These are phyloP conservation scores for Suaeda aralocaspica DNA, from an alignment of 148 eudicot genomes.

Conservation along the genomic window DNA sequence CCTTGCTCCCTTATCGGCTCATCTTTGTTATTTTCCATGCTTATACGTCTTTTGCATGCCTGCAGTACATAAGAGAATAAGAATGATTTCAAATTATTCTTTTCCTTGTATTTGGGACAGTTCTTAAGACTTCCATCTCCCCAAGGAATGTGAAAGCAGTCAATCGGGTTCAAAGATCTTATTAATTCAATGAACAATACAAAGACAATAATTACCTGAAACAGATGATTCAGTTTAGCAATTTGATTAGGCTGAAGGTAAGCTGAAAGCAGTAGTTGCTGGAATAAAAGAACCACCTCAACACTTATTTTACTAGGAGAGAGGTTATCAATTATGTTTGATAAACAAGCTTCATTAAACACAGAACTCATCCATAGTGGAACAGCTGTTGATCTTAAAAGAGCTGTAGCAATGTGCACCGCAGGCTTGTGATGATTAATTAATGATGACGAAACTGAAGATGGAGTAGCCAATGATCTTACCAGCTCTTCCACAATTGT, in stretches of 20 bases:
- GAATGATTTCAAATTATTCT: neutral
- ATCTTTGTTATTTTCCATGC: conserved; percentile 37
- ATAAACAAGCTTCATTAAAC: conserved; percentile 60
- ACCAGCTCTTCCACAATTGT: conserved; percentile 82
- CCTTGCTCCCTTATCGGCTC: conserved; percentile 29
- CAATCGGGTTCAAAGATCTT: neutral
- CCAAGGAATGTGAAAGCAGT: neutral
- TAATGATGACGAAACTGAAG: conserved; percentile 52
- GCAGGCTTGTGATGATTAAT: conserved; percentile 60
- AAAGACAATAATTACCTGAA: conserved; percentile 56
- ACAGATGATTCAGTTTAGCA: conserved; percentile 42
- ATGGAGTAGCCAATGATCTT: conserved; percentile 64
- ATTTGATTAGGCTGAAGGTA: conserved; percentile 55
- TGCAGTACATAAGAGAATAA: conserved; percentile 26
- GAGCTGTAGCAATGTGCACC: conserved; percentile 51
- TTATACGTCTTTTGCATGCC: conserved; percentile 54
- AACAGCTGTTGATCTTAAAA: conserved; percentile 44
- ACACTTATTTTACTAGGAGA: conserved; percentile 45
- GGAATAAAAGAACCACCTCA: conserved; percentile 67
- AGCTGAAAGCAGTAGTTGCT: conserved; percentile 49
- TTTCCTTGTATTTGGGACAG: neutral
- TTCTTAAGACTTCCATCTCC: neutral
- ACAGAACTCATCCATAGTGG: conserved; percentile 72
- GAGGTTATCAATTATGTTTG: conserved; percentile 53
- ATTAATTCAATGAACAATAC: neutral